A percentile compares a stretch with the other conserved stretches of the same genome.
Evolutionary conservation across 495 filamentous ascomycete species (phyloP).

Genomic region (Bryoglossum gracile): DNA sequence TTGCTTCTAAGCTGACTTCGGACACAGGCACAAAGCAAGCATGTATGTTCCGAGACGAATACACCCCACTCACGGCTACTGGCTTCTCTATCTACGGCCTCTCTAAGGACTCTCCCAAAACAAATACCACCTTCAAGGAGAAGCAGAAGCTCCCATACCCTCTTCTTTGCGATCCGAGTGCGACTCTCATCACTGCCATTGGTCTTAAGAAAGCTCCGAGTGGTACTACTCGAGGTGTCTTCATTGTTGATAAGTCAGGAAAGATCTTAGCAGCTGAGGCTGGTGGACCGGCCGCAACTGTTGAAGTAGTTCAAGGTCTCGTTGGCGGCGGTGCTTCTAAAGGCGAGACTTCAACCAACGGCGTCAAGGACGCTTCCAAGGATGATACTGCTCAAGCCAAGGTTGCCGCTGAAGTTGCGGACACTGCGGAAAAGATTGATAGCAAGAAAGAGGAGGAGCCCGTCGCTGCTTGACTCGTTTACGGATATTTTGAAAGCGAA

Average conservation of each 20-base stretch:
- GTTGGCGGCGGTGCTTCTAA: conserved; percentile 31
- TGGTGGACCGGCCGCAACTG: conserved; percentile 53
- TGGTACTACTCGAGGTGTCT: conserved; percentile 79
- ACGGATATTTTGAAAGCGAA: no score
- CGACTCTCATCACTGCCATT: conserved; percentile 65
- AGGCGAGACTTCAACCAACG: conserved; percentile 1
- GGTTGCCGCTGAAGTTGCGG: conserved; percentile 20
- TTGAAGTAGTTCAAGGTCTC: conserved; percentile 36
- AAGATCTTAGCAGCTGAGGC: conserved; percentile 56
- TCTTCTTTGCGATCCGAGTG: conserved; percentile 74
- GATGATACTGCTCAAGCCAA: conserved; percentile 20
- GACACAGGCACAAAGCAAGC: conserved; percentile 78
- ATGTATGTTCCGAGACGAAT: conserved; percentile 83
- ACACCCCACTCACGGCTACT: conserved; percentile 65
- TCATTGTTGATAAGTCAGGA: conserved; percentile 72
- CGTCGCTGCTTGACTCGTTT: conserved; percentile 2
- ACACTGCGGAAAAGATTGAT: conserved; percentile 25
- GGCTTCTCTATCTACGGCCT: conserved; percentile 86
- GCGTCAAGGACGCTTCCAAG: conserved; percentile 19
- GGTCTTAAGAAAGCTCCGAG: conserved; percentile 68
- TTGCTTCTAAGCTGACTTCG: conserved; percentile 5
- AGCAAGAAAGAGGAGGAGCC: conserved; percentile 18
- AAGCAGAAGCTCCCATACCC: conserved; percentile 86
- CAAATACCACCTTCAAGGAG: conserved; percentile 83
- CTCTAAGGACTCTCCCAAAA: conserved; percentile 75